Percentiles rank a stretch among this genome's conserved stretches.
phyloP scores from a whole-genome alignment of 192 early-diverging fungal species.

The Phycomyces blakesleeanus region DNA sequence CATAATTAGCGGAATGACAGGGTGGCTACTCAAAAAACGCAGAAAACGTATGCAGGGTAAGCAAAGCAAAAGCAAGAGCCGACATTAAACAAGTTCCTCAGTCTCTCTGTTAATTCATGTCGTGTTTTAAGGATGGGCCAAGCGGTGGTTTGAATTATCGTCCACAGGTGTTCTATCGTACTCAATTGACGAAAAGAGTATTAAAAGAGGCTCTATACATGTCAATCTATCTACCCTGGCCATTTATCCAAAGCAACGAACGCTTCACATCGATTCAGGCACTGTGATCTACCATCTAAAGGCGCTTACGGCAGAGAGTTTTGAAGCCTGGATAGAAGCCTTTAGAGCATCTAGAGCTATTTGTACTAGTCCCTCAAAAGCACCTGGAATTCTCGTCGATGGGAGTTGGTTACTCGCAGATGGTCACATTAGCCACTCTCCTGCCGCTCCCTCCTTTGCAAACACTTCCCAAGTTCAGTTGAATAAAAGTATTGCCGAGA shows the following conservation, averaged over 20 bases:
- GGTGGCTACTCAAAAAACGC: slow-evolving; percentile 57
- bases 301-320: slow-evolving; percentile 62
- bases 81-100: too few relatives aligned
- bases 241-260: slow-evolving; percentile 55
- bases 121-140: slow-evolving; percentile 67
- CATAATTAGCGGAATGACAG: slow-evolving; percentile 43
- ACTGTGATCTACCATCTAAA: slow-evolving; percentile 82
- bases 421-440: too few relatives aligned
- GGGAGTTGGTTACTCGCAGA: too few relatives aligned
- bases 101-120: neutral
- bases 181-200: slow-evolving; percentile 64
- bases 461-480: too few relatives aligned
- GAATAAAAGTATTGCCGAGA: too few relatives aligned
- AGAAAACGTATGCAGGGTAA: slow-evolving; percentile 59
- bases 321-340: slow-evolving; percentile 59
- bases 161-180: slow-evolving; percentile 71
- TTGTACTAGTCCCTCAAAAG: too few relatives aligned
- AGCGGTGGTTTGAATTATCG: slow-evolving; percentile 83
- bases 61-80: neutral
- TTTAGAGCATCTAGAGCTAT: too few relatives aligned
- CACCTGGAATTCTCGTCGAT: too few relatives aligned
- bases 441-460: too few relatives aligned
- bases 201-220: slow-evolving; percentile 63
- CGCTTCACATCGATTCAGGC: slow-evolving; percentile 88
- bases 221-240: slow-evolving; percentile 60